Evolutionary conservation across 108 stramenopile species (phyloP).

Genomic region (Stephanodiscus minutulus): DNA sequence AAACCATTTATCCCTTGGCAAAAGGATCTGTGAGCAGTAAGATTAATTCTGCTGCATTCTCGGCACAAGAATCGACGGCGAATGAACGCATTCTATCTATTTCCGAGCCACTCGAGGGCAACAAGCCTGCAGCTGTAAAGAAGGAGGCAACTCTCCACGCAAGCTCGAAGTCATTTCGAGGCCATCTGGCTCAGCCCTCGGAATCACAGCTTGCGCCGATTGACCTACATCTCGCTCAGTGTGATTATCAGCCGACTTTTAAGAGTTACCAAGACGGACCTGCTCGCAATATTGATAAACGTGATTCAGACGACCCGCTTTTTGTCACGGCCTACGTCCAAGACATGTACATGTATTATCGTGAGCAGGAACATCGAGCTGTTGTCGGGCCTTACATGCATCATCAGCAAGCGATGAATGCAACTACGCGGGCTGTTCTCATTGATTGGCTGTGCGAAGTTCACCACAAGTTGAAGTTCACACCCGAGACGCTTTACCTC

Average conservation of each 20-base stretch:
- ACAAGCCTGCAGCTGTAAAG: not conserved
- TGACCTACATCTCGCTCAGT: not conserved
- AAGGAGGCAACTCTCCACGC: not conserved
- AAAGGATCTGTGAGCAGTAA: not conserved
- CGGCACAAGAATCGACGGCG: not conserved
- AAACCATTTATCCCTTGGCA: not conserved
- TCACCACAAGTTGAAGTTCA: slow-evolving; percentile 84
- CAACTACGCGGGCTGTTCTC: slow-evolving; percentile 85
- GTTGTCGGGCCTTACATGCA: slow-evolving; percentile 70
- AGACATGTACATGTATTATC: slow-evolving; percentile 84
- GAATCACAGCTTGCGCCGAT: not conserved
- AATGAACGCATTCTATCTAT: not conserved
- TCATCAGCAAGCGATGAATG: slow-evolving; percentile 75
- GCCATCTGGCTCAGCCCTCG: not conserved
- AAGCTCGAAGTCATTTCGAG: not conserved
- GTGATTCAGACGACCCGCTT: slow-evolving; percentile 76
- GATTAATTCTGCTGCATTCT: not conserved
- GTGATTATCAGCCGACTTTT: too few species aligned
- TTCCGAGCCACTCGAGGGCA: not conserved
- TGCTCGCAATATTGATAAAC: slow-evolving; percentile 77
- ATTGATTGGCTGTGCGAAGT: slow-evolving; percentile 95
- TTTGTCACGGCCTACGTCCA: slow-evolving; percentile 80
- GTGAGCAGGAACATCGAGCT: slow-evolving; percentile 56
- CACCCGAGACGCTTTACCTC: slow-evolving; percentile 85
- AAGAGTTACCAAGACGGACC: not conserved